These are phyloP conservation scores for Nemania abortiva DNA, from an alignment of 2,329 filamentous ascomycete species.

Conservation along the genomic window DNA sequence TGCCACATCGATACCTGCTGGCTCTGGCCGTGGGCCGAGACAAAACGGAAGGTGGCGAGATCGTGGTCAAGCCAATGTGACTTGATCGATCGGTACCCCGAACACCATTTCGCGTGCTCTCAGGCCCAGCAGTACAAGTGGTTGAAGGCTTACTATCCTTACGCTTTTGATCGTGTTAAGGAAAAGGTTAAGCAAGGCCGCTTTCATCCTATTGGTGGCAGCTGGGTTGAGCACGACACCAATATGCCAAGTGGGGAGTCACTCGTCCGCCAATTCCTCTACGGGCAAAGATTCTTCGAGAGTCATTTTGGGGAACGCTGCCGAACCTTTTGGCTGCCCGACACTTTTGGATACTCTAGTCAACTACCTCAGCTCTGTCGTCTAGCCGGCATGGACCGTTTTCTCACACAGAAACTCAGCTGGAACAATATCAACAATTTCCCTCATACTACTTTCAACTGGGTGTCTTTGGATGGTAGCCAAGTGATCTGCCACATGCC, in stretches of 20 bases:
- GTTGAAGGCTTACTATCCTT: conserved; percentile 90
- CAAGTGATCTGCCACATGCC: conserved; percentile 99
- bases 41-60: conserved; percentile 93
- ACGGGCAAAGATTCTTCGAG: conserved; percentile 95
- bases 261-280: conserved; percentile 91
- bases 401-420: conserved; percentile 98
- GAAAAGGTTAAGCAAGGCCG: conserved; percentile 88
- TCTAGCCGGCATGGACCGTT: conserved; percentile 93
- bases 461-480: conserved; percentile 94
- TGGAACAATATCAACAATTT: conserved; percentile 99
- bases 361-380: conserved; percentile 95
- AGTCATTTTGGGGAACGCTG: conserved; percentile 90
- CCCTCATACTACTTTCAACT: conserved; percentile 98
- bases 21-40: conserved; percentile 99
- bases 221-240: conserved; percentile 99
- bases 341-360: conserved; percentile 97
- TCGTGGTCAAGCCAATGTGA: conserved; percentile 98
- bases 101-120: conserved; percentile 91
- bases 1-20: conserved; percentile 99
- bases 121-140: conserved; percentile 99
- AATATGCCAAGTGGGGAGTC: conserved; percentile 97
- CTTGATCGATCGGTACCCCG: conserved; percentile 93
- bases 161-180: conserved; percentile 90
- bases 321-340: conserved; percentile 95
- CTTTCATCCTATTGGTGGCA: conserved; percentile 96